A percentile compares a stretch with the other conserved stretches of the same genome.
Conservation (phyloP, 2,329 filamentous ascomycete genomes). For the Talaromyces sp. region DNA sequence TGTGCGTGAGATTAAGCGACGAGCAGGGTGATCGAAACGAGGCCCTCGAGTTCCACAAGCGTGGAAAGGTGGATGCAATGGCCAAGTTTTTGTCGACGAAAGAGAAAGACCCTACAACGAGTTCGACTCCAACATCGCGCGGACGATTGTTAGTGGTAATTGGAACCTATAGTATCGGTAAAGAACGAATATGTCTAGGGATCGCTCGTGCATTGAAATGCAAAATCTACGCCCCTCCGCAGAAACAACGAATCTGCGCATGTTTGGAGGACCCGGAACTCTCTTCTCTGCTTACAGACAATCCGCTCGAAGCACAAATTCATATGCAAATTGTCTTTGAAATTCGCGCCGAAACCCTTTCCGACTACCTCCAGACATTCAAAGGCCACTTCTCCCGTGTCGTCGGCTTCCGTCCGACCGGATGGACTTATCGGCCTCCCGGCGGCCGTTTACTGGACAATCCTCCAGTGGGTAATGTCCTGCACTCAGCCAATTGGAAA, state of each 20-base stretch:
- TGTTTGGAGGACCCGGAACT: constrained; percentile 85
- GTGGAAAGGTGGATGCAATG: constrained; percentile 57
- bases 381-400: constrained; percentile 79
- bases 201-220: constrained; percentile 80
- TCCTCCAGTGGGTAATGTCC: constrained; percentile 60
- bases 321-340: constrained; percentile 98
- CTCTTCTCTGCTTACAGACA: constrained; percentile 67
- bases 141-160: constrained; percentile 82
- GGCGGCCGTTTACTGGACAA: constrained; percentile 59
- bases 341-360: constrained; percentile 81
- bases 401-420: constrained; percentile 86
- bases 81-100: constrained; percentile 55
- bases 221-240: constrained; percentile 82
- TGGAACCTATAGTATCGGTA: constrained; percentile 96
- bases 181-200: constrained; percentile 90
- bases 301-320: constrained; percentile 83
- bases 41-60: constrained; percentile 56
- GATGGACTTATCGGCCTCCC: constrained; percentile 85
- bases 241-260: constrained; percentile 78
- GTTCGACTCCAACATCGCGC: constrained; percentile 17
- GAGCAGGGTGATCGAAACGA: constrained; percentile 57
- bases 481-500: constrained; percentile 70
- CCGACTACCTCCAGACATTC: constrained; percentile 79
- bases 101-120: constrained; percentile 28
- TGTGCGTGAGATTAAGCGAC: constrained; percentile 74